Evolutionary conservation across 2,329 filamentous ascomycete genomes (phyloP), one percentile per base, ranked within the genome.

Genomic region (Lecanicillium sp.): DNA sequence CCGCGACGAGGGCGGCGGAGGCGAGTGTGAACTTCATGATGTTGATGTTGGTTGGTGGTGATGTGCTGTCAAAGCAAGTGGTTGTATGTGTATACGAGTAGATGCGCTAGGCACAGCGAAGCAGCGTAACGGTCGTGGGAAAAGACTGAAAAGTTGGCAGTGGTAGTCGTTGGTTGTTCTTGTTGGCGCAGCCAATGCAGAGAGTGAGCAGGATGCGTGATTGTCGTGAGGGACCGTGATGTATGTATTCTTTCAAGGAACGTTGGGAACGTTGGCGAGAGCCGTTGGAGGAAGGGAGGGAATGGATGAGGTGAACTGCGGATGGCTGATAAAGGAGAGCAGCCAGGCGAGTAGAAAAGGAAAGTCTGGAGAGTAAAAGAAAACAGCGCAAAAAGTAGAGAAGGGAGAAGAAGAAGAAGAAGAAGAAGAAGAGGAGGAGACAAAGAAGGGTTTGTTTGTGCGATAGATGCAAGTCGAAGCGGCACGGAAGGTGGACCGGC

Each of bases 1-100:
- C 37, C 19, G 48, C 48, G 30, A 50, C 20, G 23, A 50, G 37
- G 27, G 40, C 39, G 19, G 60, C 58, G 41, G 59, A 58, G 45
- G 61, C 59, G 41, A 64, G 50, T 42, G 58, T 24, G 26, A 48
- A 66, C 65, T 71, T 73, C 70, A 73, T 73, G 42, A 50, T 67
- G 60, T 32, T 52, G 44, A 41, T 35, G 17, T 4, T n/a, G 21
- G 5, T 15, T 41, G 27, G 32, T 39, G 7, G 15, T 21, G 32
- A n/a, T 30, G 26, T 15, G 24, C 26, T 30, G 12, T 46, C 43
- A 38, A 39, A 39, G 33, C 35, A 30, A 27, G 17, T 19, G 7
- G 38, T 29, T 27, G 20, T 42, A n/a, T n/a, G n/a, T 35, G 39
- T 30, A 21, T n/a, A 24, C 3, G 12, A 20, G 17, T 20, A 12